Conservation (phyloP, 177 flowering plant genomes). For the Vitis hybrid region DNA sequence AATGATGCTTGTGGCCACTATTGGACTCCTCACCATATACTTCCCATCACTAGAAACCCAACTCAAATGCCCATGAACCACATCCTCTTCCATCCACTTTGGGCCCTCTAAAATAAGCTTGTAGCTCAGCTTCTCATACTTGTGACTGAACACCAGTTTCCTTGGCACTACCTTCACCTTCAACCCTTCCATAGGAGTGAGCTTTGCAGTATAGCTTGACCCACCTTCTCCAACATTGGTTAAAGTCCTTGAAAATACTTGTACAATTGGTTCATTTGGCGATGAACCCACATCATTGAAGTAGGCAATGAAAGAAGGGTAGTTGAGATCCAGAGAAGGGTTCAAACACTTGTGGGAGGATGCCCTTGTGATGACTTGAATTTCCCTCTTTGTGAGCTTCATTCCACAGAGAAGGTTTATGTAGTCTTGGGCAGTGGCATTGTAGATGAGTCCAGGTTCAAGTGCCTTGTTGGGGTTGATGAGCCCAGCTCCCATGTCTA, state of each 20-base stretch:
- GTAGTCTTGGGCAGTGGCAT: constrained; percentile 28
- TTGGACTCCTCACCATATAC: no score
- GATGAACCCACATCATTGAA: constrained; percentile 13
- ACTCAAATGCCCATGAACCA: neutral
- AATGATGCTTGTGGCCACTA: no score
- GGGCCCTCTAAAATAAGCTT: constrained; percentile 10
- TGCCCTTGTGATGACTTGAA: constrained; percentile 27
- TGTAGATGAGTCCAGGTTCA: constrained; percentile 49
- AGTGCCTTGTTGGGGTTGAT: constrained; percentile 45
- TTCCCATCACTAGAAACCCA: no score
- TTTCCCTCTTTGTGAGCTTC: constrained; percentile 33
- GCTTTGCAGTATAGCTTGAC: constrained; percentile 20
- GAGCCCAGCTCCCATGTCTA: constrained; percentile 48
- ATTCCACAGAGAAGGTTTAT: constrained; percentile 33
- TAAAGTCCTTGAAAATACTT: constrained; percentile 31
- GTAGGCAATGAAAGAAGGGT: constrained; percentile 44
- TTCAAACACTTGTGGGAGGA: constrained; percentile 16
- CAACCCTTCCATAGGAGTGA: constrained; percentile 13
- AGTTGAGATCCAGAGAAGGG: constrained; percentile 30
- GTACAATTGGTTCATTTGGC: neutral
- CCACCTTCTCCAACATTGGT: constrained; percentile 37
- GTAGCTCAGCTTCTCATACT: constrained; percentile 29
- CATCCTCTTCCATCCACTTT: no score
- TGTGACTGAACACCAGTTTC: constrained; percentile 23
- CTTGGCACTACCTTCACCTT: constrained; percentile 26